Base-by-base conservation (phyloP, 805 yeast species). In the Ogataea wickerhamii region DNA sequence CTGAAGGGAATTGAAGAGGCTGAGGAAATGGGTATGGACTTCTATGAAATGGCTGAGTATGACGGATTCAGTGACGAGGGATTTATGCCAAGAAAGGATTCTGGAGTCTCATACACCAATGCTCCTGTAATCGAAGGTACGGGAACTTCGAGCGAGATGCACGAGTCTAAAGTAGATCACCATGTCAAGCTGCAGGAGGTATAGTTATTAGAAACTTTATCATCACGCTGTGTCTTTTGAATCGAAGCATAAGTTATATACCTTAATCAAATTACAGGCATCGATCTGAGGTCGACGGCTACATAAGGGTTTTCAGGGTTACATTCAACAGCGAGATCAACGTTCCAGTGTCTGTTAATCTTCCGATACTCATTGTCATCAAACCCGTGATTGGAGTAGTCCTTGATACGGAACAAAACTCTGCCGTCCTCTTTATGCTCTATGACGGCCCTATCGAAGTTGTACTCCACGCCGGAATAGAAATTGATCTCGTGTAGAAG, bases 291-390 rank as follows among this genome's bases (percentile, higher is more conserved):
- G 49, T 77, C 82, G 18, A 82, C 80, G 41, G 71, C 78, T 38
- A 82, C 81, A 60, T 73, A 57, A 6, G 89, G 84, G 55, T 70
- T 74, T 46, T 80, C 79, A 41, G 78, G 78, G 58, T 74, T 77
- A 58, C 87, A 80, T 46, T 68, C 74, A 36, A 81, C 80, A 37
- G 70, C 74, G 53, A 82, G 71, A 47, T 75, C 76, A 44, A 81
- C 67, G 48, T 68, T 76, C 75, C 82, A 82, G 52, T 74, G 79
- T 51, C 81, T 73, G 48, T 70, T 57, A 27, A 32, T 24, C 31
- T 30, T 35, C 41, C 53, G 62, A 48, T 55, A 37, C 36, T 62
- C 62, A 29, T 66, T 68, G 38, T 63, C 62, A 17, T 53, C 48
- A 45, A 70, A 70, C 4, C 79, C 79, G 48, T 77, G 80, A 51